These are phyloP conservation scores for Ceriops decandra DNA, from an alignment of 345 rosid genomes.

Conservation along the genomic window DNA sequence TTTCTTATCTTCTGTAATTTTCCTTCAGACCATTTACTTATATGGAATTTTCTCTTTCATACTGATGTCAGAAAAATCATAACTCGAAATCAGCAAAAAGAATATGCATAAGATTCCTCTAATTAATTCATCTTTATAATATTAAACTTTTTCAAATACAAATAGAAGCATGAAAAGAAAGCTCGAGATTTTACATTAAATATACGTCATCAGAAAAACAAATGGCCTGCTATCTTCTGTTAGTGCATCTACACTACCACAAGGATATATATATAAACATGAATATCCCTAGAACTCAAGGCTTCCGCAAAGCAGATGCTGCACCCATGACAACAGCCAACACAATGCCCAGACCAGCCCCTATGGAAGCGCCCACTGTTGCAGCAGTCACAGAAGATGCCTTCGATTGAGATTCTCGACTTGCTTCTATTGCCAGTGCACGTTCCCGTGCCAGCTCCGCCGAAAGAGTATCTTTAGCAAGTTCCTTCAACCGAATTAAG, in stretches of 20 bases:
- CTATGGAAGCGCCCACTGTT: slow-evolving; percentile 90
- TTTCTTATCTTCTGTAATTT: no score
- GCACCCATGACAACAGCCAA: slow-evolving; percentile 98
- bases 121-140: no score
- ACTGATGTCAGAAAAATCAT: no score
- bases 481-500: slow-evolving; percentile 48
- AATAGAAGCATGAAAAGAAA: no score
- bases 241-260: neutral
- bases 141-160: no score
- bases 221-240: neutral
- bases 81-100: no score
- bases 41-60: no score
- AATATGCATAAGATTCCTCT: no score
- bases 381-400: slow-evolving; percentile 71
- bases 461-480: slow-evolving; percentile 59
- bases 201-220: neutral
- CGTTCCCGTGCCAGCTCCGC: slow-evolving; percentile 53
- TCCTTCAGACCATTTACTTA: no score
- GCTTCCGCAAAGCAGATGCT: slow-evolving; percentile 88
- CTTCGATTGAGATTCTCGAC: slow-evolving; percentile 45
- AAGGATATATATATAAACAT: neutral
- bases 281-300: slow-evolving; percentile 30
- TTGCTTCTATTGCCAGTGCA: slow-evolving; percentile 30
- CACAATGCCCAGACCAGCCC: slow-evolving; percentile 88
- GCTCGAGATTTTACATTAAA: neutral